Evolutionary conservation across 2,329 filamentous ascomycete genomes (phyloP), one percentile per base, ranked within the genome.

Genomic region (Fusarium longipes): DNA sequence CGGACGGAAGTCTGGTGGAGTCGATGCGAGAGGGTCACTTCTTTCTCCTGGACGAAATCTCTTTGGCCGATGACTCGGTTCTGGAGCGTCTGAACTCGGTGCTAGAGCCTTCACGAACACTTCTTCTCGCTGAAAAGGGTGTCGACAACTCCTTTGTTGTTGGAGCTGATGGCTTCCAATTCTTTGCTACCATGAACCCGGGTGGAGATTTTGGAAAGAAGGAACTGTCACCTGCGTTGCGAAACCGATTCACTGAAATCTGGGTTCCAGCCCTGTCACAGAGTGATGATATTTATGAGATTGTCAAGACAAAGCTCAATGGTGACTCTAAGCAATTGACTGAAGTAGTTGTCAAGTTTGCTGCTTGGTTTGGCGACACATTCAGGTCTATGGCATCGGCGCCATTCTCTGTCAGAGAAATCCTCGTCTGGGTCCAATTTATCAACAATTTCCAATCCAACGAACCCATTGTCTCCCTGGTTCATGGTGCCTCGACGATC

Each of bases 191-290:
- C 0, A 99, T 99, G 96, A 99, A 99, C 70, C 96, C 96, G 10
- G 96, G 96, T 49, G 96, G 96, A 43, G 96, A 99, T 75, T 99
- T 98, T 77, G 96, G 96, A 68, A 99, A 99, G 81, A 93, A 95
- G 71, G 96, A 99, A 77, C 85, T 99, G 14, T 99, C 96, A 1
- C 96, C 96, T 5, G 96, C 96, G 15, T 82, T 99, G 61, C 87
- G 96, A 43, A 99, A 99, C 76, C 92, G 96, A 62, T 97, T 99
- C 77, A 99, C 96, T 0, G 96, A 99, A 78, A 97, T 99, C 10
- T 99, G 96, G 96, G 96, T 98, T 1, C 93, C 96, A 2, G 87
- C 94, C 2, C 82, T 98, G 59, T 93, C 93, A 1, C 92, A 95
- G 61, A 86, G 88, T 50, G 89, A 93, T 29, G 96, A 99, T 75